Evolutionary conservation across 2,329 filamentous ascomycete genomes (phyloP).

Genomic region (Didymella glomerata): DNA sequence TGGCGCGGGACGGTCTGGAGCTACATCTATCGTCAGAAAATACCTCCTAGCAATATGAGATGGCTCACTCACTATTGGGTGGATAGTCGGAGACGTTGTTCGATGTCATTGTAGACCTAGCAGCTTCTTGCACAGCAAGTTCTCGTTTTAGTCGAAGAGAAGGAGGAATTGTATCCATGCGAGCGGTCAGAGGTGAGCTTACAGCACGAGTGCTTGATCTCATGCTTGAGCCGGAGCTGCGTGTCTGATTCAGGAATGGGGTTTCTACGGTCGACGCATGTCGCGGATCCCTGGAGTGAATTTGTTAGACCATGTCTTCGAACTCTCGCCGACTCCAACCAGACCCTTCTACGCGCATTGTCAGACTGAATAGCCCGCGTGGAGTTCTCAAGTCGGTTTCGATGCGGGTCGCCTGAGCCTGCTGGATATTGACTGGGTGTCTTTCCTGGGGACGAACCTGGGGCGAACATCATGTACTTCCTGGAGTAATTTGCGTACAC

Average conservation of each 20-base stretch:
- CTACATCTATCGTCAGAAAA: slow-evolving; percentile 11
- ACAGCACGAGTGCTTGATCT: not conserved
- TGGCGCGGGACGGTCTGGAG: slow-evolving; percentile 42
- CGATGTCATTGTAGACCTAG: not conserved
- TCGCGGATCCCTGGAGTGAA: slow-evolving; percentile 9
- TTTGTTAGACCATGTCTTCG: slow-evolving; percentile 10
- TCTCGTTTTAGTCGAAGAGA: slow-evolving; percentile 9
- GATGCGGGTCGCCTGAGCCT: not conserved
- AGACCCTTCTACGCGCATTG: slow-evolving; percentile 1
- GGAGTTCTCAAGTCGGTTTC: not conserved
- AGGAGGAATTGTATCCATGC: slow-evolving; percentile 15
- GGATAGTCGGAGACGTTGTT: slow-evolving; percentile 1
- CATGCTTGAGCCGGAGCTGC: not conserved
- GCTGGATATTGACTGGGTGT: not conserved
- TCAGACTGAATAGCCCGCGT: not conserved
- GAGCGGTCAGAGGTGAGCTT: slow-evolving; percentile 5
- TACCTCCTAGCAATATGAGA: too few species aligned
- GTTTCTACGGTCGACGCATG: not conserved
- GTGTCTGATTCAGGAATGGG: slow-evolving; percentile 13
- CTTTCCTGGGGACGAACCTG: slow-evolving; percentile 8
- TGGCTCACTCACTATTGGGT: slow-evolving; percentile 13
- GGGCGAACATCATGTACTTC: slow-evolving; percentile 22
- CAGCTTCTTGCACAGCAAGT: slow-evolving; percentile 6
- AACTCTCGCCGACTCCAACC: not conserved
- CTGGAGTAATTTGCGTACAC: slow-evolving; percentile 27